Base-by-base conservation (phyloP, 345 rosid genomes). In the Dipteronia dyeriana region DNA sequence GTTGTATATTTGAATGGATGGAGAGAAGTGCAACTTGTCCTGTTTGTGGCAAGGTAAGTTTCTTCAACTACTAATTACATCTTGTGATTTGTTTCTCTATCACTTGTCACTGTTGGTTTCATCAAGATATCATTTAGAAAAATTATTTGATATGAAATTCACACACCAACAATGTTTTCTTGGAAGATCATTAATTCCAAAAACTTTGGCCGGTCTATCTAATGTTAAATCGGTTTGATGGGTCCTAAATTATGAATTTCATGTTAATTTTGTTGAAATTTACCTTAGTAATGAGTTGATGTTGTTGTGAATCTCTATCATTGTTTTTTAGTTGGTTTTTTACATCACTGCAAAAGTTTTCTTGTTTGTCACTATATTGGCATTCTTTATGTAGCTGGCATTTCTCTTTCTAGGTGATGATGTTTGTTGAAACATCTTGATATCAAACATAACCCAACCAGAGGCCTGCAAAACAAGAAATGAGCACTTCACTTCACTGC, bases 1-100 rank as follows among this genome's bases (percentile, higher is more conserved):
- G 87, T 29, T 89, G 92, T 74, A 87, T 84, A 79, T 87, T 81
- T 57, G 89, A 89, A 76, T 89, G 92, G 89, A 87, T 81, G 90
- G 88, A 87, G 82, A 85, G 91, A 86, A 86, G 90, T 62, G 23
- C 76, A 74, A 75, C 70, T n/a, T 87, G 91, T 82, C 91, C 91
- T 39, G 70, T 87, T 22, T 86, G 93, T 76, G 69, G 78, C 78
- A 84, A 79, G 91, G 91, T 89, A 78, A 70, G 38, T 74, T 54
- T 23, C 31, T 65, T 76, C 66, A 17, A 71, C 38, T 8, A 9
- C 9, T 34, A 17, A 2, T 60, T 22, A 60, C 26, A 12, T 56
- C 26, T 34, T 57, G 0, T 19, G 62, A 69, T 49, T 69, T 70
- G 16, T 19, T 26, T 70, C 41, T 16, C 54, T 41, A 34, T 34